Percentiles rank a stretch among this genome's conserved stretches.
Evolutionary conservation across 176 grass and related monocot genomes (phyloP).

Genomic region (Zoysia pacifica): DNA sequence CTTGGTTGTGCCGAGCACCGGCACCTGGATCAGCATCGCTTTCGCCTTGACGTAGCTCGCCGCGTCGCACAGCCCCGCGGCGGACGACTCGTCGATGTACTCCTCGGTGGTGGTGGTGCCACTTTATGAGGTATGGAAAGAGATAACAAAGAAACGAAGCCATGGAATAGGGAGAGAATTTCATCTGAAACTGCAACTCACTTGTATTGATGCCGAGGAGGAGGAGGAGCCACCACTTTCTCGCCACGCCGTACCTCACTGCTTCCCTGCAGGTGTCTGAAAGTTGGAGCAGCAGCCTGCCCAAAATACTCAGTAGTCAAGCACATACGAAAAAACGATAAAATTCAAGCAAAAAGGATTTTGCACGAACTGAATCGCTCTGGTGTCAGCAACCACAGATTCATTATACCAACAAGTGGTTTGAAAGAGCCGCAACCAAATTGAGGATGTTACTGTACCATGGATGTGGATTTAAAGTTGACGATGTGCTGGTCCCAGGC

Average conservation of each 20-base stretch:
- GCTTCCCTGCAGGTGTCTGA: not conserved
- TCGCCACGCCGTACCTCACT: not conserved
- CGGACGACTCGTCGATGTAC: not conserved
- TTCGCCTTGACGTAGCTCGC: not conserved
- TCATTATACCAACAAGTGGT: not conserved
- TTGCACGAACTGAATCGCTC: not conserved
- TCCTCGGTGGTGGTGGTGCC: not conserved
- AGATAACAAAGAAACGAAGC: not conserved
- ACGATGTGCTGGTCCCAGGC: slow-evolving; percentile 27
- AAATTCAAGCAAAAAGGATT: not conserved
- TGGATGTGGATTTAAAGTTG: slow-evolving; percentile 34
- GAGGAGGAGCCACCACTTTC: not conserved
- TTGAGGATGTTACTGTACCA: slow-evolving; percentile 20
- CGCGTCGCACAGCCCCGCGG: not conserved
- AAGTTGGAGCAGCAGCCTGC: not conserved
- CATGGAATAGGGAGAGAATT: not conserved
- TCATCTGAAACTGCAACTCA: not conserved
- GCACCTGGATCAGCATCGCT: not conserved
- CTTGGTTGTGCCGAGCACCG: not conserved
- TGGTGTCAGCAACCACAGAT: not conserved
- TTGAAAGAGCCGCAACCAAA: not conserved
- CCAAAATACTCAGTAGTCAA: not conserved
- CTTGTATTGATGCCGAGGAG: not conserved
- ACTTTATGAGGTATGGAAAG: not conserved
- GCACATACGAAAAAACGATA: not conserved